phyloP scores from a whole-genome alignment of 2,329 filamentous ascomycete species.

The Pseudonectria buxi region DNA sequence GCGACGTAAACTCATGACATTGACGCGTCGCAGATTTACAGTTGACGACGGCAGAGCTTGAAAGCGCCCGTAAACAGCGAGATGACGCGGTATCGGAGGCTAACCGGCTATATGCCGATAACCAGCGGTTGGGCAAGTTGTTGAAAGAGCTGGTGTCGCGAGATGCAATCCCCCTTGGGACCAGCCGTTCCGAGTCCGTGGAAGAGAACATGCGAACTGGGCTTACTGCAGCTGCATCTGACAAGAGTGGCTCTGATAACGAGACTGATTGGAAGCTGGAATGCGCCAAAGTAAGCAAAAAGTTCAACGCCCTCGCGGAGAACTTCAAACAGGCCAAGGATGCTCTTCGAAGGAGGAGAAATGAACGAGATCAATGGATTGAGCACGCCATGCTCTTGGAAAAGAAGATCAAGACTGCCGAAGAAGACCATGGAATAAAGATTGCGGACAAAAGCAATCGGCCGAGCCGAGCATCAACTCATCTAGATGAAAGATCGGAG shows the following conservation, averaged over 20 bases:
- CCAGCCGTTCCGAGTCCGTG: background rate
- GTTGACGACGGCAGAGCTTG: slow-evolving; percentile 35
- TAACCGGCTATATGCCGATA: slow-evolving; percentile 28
- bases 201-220: background rate
- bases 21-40: slow-evolving; percentile 26
- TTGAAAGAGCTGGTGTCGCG: background rate
- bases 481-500: slow-evolving; percentile 5
- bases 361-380: slow-evolving; percentile 39
- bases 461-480: slow-evolving; percentile 6
- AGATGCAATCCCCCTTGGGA: too few relatives aligned
- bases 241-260: slow-evolving; percentile 1
- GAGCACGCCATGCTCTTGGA: slow-evolving; percentile 37
- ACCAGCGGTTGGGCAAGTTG: slow-evolving; percentile 13
- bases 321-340: slow-evolving; percentile 36
- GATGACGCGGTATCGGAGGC: slow-evolving; percentile 34
- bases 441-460: slow-evolving; percentile 20
- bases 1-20: slow-evolving; percentile 2
- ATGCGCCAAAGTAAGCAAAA: slow-evolving; percentile 32
- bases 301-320: slow-evolving; percentile 33
- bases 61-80: slow-evolving; percentile 7
- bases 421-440: slow-evolving; percentile 29
- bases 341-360: slow-evolving; percentile 33
- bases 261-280: slow-evolving; percentile 24
- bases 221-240: background rate
- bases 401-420: slow-evolving; percentile 36